A percentile compares a stretch with the other conserved stretches of the same genome.
Conservation (phyloP, 768 basidiomycete species). For the Russula vinacea region DNA sequence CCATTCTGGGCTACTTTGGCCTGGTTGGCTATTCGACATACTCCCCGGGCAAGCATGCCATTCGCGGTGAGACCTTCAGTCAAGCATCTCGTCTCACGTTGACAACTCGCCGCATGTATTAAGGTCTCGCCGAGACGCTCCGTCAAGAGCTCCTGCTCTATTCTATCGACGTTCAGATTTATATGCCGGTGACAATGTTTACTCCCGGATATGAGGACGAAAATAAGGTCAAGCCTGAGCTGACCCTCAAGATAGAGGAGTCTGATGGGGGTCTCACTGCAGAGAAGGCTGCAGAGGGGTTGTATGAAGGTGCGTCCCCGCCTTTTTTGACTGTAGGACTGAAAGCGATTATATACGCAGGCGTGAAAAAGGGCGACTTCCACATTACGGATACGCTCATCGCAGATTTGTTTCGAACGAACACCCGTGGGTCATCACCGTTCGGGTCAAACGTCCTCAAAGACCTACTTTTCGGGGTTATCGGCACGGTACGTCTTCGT, state of each 20-base stretch:
- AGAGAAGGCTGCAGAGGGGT: conserved; percentile 55
- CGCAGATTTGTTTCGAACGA: conserved; percentile 62
- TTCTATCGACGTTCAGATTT: conserved; percentile 73
- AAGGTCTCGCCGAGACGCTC: conserved; percentile 81
- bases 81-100: background rate
- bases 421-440: conserved; percentile 61
- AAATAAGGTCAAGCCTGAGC: conserved; percentile 69
- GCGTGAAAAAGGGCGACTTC: conserved; percentile 63
- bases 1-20: conserved; percentile 69
- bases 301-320: conserved; percentile 52
- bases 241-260: conserved; percentile 75
- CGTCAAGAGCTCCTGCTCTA: conserved; percentile 78
- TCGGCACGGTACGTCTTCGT: conserved; percentile 42
- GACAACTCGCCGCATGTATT: background rate
- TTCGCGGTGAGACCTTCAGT: conserved; percentile 55
- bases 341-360: conserved; percentile 38
- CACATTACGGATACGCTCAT: conserved; percentile 76
- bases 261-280: conserved; percentile 61
- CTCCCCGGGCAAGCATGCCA: conserved; percentile 79
- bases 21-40: conserved; percentile 79
- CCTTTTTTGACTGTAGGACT: background rate
- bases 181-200: conserved; percentile 78
- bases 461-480: conserved; percentile 47
- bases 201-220: conserved; percentile 76
- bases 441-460: conserved; percentile 47